These are phyloP conservation scores for Aspergillus spinulosporus DNA, from an alignment of 2,329 filamentous ascomycete species.

Conservation along the genomic window DNA sequence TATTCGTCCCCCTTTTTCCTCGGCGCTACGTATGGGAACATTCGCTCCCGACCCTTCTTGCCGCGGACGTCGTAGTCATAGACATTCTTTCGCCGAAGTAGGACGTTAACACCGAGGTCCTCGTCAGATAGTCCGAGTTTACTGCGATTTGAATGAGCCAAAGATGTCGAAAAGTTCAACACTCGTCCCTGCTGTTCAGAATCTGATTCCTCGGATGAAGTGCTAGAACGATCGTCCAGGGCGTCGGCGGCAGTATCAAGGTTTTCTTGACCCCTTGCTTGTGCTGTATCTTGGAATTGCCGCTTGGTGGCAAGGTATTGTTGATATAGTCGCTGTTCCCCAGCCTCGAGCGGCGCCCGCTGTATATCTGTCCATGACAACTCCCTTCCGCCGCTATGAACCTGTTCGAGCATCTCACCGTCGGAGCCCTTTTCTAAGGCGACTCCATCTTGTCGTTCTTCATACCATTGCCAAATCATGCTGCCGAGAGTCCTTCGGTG, in stretches of 20 bases:
- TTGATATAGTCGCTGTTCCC: slow-evolving; percentile 80
- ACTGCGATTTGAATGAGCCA: slow-evolving; percentile 79
- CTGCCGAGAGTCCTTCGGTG: slow-evolving; percentile 63
- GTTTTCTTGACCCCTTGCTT: slow-evolving; percentile 65
- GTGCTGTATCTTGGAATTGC: slow-evolving; percentile 79
- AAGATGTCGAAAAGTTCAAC: slow-evolving; percentile 80
- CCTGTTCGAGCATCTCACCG: slow-evolving; percentile 64
- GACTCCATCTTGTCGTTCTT: slow-evolving; percentile 65
- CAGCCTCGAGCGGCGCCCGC: slow-evolving; percentile 67
- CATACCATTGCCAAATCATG: slow-evolving; percentile 79
- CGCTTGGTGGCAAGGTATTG: slow-evolving; percentile 88
- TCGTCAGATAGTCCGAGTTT: slow-evolving; percentile 85
- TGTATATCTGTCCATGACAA: slow-evolving; percentile 63
- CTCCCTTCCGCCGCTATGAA: slow-evolving; percentile 64
- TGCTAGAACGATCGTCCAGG: slow-evolving; percentile 76
- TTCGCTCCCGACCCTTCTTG: slow-evolving; percentile 87
- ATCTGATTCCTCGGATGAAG: slow-evolving; percentile 85
- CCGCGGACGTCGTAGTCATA: slow-evolving; percentile 90
- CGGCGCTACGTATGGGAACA: slow-evolving; percentile 84
- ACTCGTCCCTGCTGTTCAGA: slow-evolving; percentile 88
- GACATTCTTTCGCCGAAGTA: slow-evolving; percentile 84
- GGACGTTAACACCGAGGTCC: slow-evolving; percentile 86
- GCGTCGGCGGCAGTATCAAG: slow-evolving; percentile 74
- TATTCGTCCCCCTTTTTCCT: slow-evolving; percentile 84
- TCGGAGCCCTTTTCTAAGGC: slow-evolving; percentile 56